Base-by-base conservation (phyloP, 345 rosid genomes). In the Melastoma malabathricum region DNA sequence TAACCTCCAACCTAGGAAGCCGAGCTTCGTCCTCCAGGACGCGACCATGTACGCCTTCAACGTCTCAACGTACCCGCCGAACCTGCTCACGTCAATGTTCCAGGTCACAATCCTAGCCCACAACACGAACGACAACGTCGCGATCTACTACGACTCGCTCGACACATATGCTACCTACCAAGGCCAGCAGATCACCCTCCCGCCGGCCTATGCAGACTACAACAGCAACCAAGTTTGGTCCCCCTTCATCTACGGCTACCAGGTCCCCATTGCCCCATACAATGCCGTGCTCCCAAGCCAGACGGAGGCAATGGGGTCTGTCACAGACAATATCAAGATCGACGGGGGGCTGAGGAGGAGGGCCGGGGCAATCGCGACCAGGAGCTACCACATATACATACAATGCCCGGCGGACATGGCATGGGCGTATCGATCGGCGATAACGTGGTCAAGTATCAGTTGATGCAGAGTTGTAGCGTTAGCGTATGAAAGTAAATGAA, bases 201-300 rank as follows among this genome's bases (percentile, higher is more conserved):
- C 55, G 12, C 44, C 18, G 1, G 18, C 65, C 13, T 61, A 54
- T 54, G 49, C 54, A 48, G 65, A 49, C 7, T 39, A 49, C 48
- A 18, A 66, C 48, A 67, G 65, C 53, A 49, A 13, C 53, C 50
- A 58, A 29, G 67, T 72, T 16, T 75, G 80, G 80, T 75, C 80
- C 44, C 74, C 80, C 15, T 50, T 68, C 39, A 34, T 75, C 38
- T 63, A 53, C 48, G 80, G 77, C 39, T 18, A 25, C 47, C 46
- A 47, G 3, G 65, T 72, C 13, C 72, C 77, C 4, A 46, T 75
- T 3, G 51, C 80, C 18, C 77, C 74, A 13, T 58, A 58, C 59
- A 62, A 65, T 34, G 65, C 51, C 10, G 41, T 51, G 10, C 31
- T 46, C 31, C 63, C 71, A 39, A 18, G 12, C 27, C 56, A 56